Conservation (phyloP, 176 grass and related monocot species). For the Ensete ventricosum region DNA sequence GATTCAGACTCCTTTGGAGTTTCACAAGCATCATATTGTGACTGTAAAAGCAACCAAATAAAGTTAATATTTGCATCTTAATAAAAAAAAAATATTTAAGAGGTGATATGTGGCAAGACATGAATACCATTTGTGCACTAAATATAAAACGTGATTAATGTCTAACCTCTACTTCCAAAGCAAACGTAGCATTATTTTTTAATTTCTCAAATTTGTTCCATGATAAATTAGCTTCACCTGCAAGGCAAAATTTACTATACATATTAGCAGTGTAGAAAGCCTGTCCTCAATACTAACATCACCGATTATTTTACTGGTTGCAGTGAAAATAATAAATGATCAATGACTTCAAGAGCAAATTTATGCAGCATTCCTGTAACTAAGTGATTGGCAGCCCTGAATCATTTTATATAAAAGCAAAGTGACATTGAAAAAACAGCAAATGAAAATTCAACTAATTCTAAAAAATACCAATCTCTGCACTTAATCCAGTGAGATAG, state of each 20-base stretch:
- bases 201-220: slow-evolving; percentile 58
- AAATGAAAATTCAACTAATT: too few relatives aligned
- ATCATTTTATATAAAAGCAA: too few relatives aligned
- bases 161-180: slow-evolving; percentile 60
- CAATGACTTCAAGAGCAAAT: too few relatives aligned
- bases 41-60: slow-evolving; percentile 22
- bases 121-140: not conserved
- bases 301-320: not conserved
- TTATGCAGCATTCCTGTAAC: too few relatives aligned
- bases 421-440: too few relatives aligned
- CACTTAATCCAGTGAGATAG: too few relatives aligned
- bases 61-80: not conserved
- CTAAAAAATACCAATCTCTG: too few relatives aligned
- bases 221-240: slow-evolving; percentile 59
- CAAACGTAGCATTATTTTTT: slow-evolving; percentile 50
- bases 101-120: not conserved
- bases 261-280: not conserved
- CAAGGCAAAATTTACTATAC: slow-evolving; percentile 26
- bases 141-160: not conserved
- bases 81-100: slow-evolving; percentile 9
- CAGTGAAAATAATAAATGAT: not conserved
- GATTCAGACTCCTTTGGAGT: slow-evolving; percentile 97
- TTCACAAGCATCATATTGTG: slow-evolving; percentile 76
- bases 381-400: too few relatives aligned
- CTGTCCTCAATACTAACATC: not conserved